Base-by-base conservation (phyloP, 306 rosid genomes). In the Prunus kanzakura region DNA sequence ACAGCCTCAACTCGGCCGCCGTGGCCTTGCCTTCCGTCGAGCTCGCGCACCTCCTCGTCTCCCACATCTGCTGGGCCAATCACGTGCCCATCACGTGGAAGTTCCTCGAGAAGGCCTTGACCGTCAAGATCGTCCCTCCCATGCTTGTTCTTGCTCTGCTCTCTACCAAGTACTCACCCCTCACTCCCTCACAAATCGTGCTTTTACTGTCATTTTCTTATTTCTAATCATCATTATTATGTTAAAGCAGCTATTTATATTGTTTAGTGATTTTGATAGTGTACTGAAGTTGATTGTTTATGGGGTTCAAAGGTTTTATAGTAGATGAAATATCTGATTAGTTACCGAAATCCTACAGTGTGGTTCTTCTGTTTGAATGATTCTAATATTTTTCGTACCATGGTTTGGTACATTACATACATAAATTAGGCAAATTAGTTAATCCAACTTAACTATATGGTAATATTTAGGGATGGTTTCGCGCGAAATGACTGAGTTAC, bases 51-150 rank as follows among this genome's bases (percentile, higher is more conserved):
- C 81, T 82, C 74, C 81, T 90, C 67, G 96, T 95, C 60, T 88
- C 97, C 73, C 90, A 84, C 78, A 88, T 92, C 83, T 95, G 91
- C 78, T 91, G 96, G 90, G 86, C 63, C 6, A 84, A 86, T 69
- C 89, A 92, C 79, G 88, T 82, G 45, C 90, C 98, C 6, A 69
- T 86, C 82, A 76, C 86, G 35, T 95, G 98, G 98, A 95, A 95
- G 88, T 82, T 89, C 58, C 95, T 95, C 3, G 89, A 92, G 81
- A 82, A 81, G 62, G 95, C 97, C 16, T 27, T 83, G 52, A 69
- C 95, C 13, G 75, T 86, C 64, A 80, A 80, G 57, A 69, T 95
- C 61, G 80, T 84, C 43, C 96, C 96, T 80, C 88, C 93, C 32
- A 79, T 91, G 79, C 95, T 95, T 19, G 91, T 92, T 64, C 71